These are phyloP conservation scores for Astrocystis sublimbata DNA, from an alignment of 495 filamentous ascomycete genomes.

Conservation along the genomic window DNA sequence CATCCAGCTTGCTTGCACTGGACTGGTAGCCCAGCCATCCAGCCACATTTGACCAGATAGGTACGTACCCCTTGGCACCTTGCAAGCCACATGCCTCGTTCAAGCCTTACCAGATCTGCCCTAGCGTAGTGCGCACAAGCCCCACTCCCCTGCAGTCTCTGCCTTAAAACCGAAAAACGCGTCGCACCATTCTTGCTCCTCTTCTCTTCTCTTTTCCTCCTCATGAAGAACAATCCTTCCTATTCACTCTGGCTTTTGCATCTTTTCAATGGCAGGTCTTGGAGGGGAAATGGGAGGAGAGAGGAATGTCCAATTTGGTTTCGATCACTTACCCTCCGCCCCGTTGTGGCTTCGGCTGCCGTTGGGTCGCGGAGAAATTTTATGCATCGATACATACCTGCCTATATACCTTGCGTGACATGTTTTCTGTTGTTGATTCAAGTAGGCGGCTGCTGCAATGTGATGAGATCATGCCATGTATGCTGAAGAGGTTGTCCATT, in stretches of 20 bases:
- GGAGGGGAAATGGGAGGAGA: conserved; percentile 80
- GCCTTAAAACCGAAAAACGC: conserved; percentile 4
- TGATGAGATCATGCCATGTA: too few species aligned
- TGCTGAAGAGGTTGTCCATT: too few species aligned
- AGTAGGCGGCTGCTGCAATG: too few species aligned
- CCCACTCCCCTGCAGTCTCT: background rate
- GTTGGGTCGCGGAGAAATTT: conserved; percentile 50
- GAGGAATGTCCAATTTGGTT: conserved; percentile 46
- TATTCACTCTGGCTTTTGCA: conserved; percentile 79
- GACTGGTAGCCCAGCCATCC: background rate
- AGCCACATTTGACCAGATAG: too few species aligned
- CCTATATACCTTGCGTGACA: too few species aligned
- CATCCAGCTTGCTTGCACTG: too few species aligned
- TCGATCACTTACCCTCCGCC: conserved; percentile 55
- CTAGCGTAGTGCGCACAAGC: background rate
- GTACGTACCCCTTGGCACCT: too few species aligned
- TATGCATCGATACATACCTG: conserved; percentile 44
- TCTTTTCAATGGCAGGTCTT: conserved; percentile 56
- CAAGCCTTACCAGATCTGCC: background rate
- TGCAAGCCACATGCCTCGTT: background rate
- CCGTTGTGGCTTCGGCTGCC: conserved; percentile 32
- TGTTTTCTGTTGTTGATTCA: too few species aligned
- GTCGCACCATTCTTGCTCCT: background rate
- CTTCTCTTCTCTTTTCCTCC: conserved; percentile 43
- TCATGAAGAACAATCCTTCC: conserved; percentile 65